phyloP scores from a whole-genome alignment of 495 filamentous ascomycete genomes.

The Talaromyces stipitatus region DNA sequence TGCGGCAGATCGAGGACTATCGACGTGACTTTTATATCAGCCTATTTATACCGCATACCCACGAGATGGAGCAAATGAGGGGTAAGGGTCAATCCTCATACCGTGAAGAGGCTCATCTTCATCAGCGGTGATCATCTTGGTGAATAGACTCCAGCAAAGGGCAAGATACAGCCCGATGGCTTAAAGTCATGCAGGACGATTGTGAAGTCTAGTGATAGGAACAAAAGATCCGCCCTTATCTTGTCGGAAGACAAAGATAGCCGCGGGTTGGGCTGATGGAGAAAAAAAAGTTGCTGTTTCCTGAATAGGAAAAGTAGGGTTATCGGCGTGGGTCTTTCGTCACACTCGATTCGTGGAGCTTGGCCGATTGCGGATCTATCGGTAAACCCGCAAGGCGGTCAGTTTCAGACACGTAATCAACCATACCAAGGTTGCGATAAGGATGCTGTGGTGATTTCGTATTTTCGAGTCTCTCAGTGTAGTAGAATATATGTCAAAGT shows the following conservation, averaged over 20 bases:
- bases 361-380: not conserved
- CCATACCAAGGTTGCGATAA: not conserved
- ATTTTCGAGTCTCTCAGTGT: not conserved
- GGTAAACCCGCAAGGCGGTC: not conserved
- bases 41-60: slow-evolving; percentile 18
- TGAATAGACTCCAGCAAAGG: not conserved
- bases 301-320: slow-evolving; percentile 30
- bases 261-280: not conserved
- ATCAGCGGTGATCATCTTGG: slow-evolving; percentile 30
- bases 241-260: not conserved
- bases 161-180: not conserved
- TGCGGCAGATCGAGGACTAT: slow-evolving; percentile 49
- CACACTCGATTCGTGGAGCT: not conserved
- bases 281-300: slow-evolving; percentile 33
- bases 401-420: not conserved
- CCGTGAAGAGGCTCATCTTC: slow-evolving; percentile 38
- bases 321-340: slow-evolving; percentile 4
- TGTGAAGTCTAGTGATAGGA: not conserved
- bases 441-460: not conserved
- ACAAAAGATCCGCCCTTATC: slow-evolving; percentile 1
- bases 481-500: not conserved
- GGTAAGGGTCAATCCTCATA: slow-evolving; percentile 15
- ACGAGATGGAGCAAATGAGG: slow-evolving; percentile 5
- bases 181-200: not conserved
- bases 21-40: slow-evolving; percentile 28